Evolutionary conservation across 192 early-diverging fungal genomes (phyloP).

Genomic region (Podila verticillata): DNA sequence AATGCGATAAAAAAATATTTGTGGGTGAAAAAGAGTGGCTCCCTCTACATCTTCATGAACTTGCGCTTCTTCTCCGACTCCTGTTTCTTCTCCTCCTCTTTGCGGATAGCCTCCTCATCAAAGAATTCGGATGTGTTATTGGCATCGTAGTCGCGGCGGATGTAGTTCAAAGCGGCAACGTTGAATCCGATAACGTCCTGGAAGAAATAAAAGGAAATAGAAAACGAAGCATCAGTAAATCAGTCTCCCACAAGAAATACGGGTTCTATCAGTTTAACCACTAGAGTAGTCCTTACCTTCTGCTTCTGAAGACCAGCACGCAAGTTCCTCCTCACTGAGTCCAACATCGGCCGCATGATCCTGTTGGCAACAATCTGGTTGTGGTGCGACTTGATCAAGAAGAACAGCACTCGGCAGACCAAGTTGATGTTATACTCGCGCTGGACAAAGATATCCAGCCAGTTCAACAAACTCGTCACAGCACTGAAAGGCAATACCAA

Average conservation of each 20-base stretch:
- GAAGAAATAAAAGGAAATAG: not conserved
- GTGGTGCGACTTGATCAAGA: slow-evolving; percentile 88
- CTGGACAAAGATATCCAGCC: slow-evolving; percentile 84
- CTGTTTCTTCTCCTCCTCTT: slow-evolving; percentile 60
- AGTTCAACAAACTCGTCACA: slow-evolving; percentile 80
- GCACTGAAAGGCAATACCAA: slow-evolving; percentile 88
- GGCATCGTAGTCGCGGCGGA: slow-evolving; percentile 81
- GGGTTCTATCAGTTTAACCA: not conserved
- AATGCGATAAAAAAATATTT: not conserved
- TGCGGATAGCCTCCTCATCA: slow-evolving; percentile 63
- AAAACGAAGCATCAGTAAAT: not conserved
- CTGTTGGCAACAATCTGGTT: slow-evolving; percentile 88
- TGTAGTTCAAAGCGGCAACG: slow-evolving; percentile 80
- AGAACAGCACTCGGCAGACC: slow-evolving; percentile 85
- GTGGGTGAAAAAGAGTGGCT: not conserved
- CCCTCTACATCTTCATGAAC: slow-evolving; percentile 63
- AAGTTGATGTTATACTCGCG: slow-evolving; percentile 83
- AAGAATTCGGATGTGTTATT: slow-evolving; percentile 77
- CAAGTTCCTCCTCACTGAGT: slow-evolving; percentile 74
- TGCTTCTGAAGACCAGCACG: slow-evolving; percentile 72
- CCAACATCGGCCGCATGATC: slow-evolving; percentile 78
- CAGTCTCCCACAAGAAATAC: not conserved
- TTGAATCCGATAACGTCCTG: slow-evolving; percentile 90
- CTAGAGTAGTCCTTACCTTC: slow-evolving; percentile 45
- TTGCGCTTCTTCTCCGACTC: slow-evolving; percentile 78